Evolutionary conservation across 805 yeast species (phyloP).

Genomic region (Candida boidinii): DNA sequence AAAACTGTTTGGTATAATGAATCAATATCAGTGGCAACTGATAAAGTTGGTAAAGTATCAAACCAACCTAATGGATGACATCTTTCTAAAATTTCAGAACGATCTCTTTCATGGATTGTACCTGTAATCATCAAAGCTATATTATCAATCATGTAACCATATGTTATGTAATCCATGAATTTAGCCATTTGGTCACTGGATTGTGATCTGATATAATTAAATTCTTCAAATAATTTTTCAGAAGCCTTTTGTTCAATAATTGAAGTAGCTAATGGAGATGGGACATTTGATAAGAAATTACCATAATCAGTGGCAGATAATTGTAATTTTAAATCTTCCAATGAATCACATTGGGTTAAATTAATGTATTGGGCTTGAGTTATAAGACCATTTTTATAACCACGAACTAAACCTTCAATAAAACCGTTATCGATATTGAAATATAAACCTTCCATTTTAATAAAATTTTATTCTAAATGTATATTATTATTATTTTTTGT

Average conservation of each 20-base stretch:
- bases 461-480: neutral
- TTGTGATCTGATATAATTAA: slow-evolving; percentile 77
- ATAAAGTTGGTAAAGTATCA: slow-evolving; percentile 90
- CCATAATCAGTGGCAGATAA: slow-evolving; percentile 95
- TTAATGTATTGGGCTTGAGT: slow-evolving; percentile 78
- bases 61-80: slow-evolving; percentile 99
- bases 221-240: slow-evolving; percentile 70
- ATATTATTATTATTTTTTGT: no score
- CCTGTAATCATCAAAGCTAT: slow-evolving; percentile 95
- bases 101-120: slow-evolving; percentile 90
- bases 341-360: slow-evolving; percentile 89
- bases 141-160: slow-evolving; percentile 98
- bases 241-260: slow-evolving; percentile 76
- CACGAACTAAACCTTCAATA: slow-evolving; percentile 92
- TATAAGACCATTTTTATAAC: slow-evolving; percentile 79
- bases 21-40: slow-evolving; percentile 92
- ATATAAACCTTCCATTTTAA: slow-evolving; percentile 80
- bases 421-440: slow-evolving; percentile 87
- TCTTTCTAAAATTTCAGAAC: slow-evolving; percentile 76
- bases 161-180: slow-evolving; percentile 87
- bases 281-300: slow-evolving; percentile 73
- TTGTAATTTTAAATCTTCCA: slow-evolving; percentile 91
- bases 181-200: slow-evolving; percentile 71
- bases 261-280: slow-evolving; percentile 77
- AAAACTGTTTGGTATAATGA: slow-evolving; percentile 87